Evolutionary conservation across 192 early-diverging fungal species (phyloP).

Genomic region (Coemansia reversa): DNA sequence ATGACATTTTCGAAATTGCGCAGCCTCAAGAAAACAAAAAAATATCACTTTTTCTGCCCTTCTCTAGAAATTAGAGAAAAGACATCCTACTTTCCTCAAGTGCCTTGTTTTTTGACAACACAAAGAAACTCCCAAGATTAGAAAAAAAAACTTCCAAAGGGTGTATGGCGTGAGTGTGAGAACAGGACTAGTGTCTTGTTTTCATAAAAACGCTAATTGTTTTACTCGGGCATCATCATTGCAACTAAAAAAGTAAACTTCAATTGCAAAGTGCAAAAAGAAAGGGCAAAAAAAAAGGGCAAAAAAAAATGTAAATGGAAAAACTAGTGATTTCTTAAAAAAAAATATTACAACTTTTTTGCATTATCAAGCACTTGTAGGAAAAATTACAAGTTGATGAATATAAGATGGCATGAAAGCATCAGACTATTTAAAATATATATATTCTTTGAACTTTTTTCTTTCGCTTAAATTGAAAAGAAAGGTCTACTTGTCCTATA

Average conservation of each 20-base stretch:
- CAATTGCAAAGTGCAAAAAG: slow-evolving; percentile 1
- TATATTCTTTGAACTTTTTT: too few relatives aligned
- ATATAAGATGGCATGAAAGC: too few relatives aligned
- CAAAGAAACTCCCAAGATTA: slow-evolving; percentile 1
- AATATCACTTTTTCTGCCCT: neutral
- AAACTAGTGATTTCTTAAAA: too few relatives aligned
- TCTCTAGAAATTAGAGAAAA: neutral
- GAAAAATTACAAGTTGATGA: too few relatives aligned
- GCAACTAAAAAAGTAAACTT: slow-evolving; percentile 5
- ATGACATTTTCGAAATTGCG: neutral
- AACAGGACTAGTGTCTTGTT: slow-evolving; percentile 2
- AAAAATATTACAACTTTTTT: too few relatives aligned
- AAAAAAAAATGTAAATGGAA: too few relatives aligned
- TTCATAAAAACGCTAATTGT: neutral
- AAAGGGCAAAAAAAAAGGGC: slow-evolving; percentile 2
- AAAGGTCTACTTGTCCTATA: too few relatives aligned
- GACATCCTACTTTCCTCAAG: neutral
- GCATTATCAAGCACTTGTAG: too few relatives aligned
- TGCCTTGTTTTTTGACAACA: neutral
- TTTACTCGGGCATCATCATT: neutral
- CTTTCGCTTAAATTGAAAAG: too few relatives aligned
- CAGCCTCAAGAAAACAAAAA: neutral
- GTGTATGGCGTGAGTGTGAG: slow-evolving; percentile 26
- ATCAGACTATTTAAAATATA: too few relatives aligned
- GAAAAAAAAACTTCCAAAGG: neutral